Conservation (phyloP, 768 basidiomycete species). For the Hericium rajendrae region DNA sequence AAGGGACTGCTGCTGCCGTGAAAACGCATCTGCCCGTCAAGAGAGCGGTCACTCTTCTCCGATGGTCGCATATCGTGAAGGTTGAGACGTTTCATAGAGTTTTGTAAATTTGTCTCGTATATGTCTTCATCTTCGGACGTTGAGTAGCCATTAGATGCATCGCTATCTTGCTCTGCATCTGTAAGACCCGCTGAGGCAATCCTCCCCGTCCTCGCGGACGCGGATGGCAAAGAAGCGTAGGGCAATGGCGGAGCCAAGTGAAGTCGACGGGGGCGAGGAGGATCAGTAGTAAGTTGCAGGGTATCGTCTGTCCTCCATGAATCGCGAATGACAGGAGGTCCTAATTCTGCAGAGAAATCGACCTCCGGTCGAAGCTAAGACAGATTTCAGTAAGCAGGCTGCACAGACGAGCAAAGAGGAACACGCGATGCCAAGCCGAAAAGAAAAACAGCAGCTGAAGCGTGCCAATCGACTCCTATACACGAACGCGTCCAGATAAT, state of each 20-base stretch:
- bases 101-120: neutral
- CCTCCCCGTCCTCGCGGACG: neutral
- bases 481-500: too few relatives aligned
- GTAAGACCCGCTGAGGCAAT: too few relatives aligned
- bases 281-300: neutral
- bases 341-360: slow-evolving; percentile 55
- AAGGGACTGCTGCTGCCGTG: slow-evolving; percentile 10
- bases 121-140: slow-evolving; percentile 3
- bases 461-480: too few relatives aligned
- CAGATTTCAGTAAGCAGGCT: neutral
- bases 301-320: slow-evolving; percentile 44
- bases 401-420: neutral
- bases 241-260: slow-evolving; percentile 1
- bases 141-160: neutral
- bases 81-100: slow-evolving; percentile 7
- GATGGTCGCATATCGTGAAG: slow-evolving; percentile 4
- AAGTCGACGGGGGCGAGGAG: neutral
- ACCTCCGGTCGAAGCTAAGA: slow-evolving; percentile 49
- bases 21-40: slow-evolving; percentile 8
- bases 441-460: too few relatives aligned
- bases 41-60: slow-evolving; percentile 8
- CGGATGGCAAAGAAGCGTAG: slow-evolving; percentile 3
- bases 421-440: too few relatives aligned
- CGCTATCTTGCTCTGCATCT: neutral
- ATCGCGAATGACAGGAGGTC: slow-evolving; percentile 49